Conservation (phyloP, 345 rosid species). For the Eucalyptus erythrocorys region DNA sequence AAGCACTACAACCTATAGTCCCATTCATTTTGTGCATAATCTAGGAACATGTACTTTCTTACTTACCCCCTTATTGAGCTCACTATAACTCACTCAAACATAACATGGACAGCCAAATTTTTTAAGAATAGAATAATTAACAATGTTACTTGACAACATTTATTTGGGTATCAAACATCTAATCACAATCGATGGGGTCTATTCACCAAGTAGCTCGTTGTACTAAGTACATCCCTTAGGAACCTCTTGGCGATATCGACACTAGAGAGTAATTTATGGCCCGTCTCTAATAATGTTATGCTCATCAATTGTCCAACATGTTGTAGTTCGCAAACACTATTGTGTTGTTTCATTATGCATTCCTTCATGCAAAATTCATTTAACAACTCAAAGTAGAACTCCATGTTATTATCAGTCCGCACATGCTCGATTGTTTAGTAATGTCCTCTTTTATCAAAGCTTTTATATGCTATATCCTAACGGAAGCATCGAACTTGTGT, state of each 20-base stretch:
- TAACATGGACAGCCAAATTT: background rate
- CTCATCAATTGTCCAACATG: background rate
- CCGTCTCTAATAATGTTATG: background rate
- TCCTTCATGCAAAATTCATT: background rate
- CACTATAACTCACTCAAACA: background rate
- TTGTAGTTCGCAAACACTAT: too few species aligned
- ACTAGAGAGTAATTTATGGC: background rate
- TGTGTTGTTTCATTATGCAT: background rate
- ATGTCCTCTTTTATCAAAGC: background rate
- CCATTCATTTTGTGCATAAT: background rate
- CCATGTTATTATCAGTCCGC: background rate
- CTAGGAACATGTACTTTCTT: background rate
- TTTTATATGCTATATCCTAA: too few species aligned
- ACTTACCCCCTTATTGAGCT: background rate
- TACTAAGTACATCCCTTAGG: background rate
- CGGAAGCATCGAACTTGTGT: background rate
- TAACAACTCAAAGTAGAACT: background rate
- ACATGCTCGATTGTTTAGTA: background rate
- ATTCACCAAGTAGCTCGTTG: background rate
- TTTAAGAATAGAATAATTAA: too few species aligned
- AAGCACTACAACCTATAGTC: background rate
- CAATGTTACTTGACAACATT: too few species aligned
- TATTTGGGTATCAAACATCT: background rate
- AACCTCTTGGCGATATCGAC: background rate
- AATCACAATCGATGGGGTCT: background rate